Evolutionary conservation across 2,329 filamentous ascomycete species (phyloP), one percentile per base, ranked within the genome.

Genomic region (Phaeosphaeria sp.): DNA sequence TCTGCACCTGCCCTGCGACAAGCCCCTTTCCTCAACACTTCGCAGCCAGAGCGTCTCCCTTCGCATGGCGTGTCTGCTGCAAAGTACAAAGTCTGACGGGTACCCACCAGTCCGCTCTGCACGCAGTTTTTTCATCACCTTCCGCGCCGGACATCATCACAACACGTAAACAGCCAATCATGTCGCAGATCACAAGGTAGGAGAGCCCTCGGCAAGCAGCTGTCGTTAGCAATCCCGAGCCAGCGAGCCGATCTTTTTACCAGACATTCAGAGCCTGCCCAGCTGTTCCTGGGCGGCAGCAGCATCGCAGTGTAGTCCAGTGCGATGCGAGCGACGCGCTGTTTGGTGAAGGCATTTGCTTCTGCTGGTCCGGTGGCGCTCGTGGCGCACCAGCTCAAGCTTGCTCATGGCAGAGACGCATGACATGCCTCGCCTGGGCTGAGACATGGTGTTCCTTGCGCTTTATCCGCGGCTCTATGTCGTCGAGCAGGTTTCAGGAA

Each of bases 1-100:
- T 49, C 20, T 49, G 20, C 46, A 33, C 46, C 46, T 49, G 21
- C 46, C 46, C 15, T 13, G 5, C 24, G 17, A 13, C 30, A 36
- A 7, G 30, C 30, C 51, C 51, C 30, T 42, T 48, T 49, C 45
- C 45, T 49, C 51, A 43, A 49, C 51, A 54, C 21, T 42, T 54
- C 22, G 33, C 21, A 17, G 24, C 24, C 24, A 20, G 27, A 17
- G 22, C n/a, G 15, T 8, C 24, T 48, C 30, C 25, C 13, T 30
- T 48, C 17, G 13, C 48, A 21, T n/a, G 4, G 33, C 15, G 9
- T 17, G 33, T n/a, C 40, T 49, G 17, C 21, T 8, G 48, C 33
- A 24, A 5, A 22, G 21, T 24, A 49, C 33, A 49, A 22, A 40
- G 17, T n/a, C 22, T 25, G 25, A 21, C 25, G 42, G 18, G 24